Evolutionary conservation across 306 rosid genomes (phyloP).

Genomic region (Prunus kanzakura): DNA sequence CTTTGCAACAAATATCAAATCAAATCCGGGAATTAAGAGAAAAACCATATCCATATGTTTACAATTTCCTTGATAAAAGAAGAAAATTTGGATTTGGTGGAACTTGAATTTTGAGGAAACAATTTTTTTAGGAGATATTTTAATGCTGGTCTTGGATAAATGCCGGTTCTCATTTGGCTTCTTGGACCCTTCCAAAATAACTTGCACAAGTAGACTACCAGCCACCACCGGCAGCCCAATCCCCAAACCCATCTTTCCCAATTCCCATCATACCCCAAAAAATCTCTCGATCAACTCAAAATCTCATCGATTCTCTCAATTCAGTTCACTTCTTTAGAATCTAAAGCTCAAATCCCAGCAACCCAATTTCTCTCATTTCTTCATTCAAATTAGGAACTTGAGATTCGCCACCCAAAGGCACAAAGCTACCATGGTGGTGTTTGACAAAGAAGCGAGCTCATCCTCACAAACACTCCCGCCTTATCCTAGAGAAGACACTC

Average conservation of each 20-base stretch:
- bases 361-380: background rate
- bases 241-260: background rate
- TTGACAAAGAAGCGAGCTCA: conserved; percentile 42
- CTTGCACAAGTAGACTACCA: background rate
- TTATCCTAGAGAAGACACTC: conserved; percentile 48
- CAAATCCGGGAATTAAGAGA: background rate
- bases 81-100: too few relatives aligned
- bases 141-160: background rate
- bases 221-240: background rate
- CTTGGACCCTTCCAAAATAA: background rate
- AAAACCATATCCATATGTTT: too few relatives aligned
- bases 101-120: too few relatives aligned
- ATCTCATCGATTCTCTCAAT: background rate
- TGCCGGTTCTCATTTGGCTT: background rate
- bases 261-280: background rate
- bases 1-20: too few relatives aligned
- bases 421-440: conserved; percentile 32
- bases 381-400: background rate
- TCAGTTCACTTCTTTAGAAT: background rate
- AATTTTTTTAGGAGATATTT: background rate
- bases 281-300: too few relatives aligned
- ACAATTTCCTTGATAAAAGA: too few relatives aligned
- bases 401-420: background rate
- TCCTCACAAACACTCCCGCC: conserved; percentile 45
- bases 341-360: background rate